Base-by-base conservation (phyloP, 2,329 filamentous ascomycete species). In the Coniochaeta hoffmannii region DNA sequence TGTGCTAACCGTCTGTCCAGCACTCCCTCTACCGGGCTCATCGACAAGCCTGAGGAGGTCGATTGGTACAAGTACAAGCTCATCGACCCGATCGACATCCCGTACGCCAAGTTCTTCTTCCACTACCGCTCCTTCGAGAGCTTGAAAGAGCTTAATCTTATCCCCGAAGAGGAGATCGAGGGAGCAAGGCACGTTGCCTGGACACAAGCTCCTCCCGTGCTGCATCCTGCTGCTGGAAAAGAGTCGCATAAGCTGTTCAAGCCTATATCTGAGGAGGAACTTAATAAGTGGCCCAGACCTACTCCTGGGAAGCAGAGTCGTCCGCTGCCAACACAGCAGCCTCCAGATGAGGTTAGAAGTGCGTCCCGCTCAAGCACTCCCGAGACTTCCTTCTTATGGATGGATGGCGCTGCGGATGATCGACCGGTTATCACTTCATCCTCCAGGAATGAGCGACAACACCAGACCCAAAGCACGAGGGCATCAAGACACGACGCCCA, bases 61-160 rank as follows among this genome's bases (percentile, higher is more conserved):
- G 72, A 66, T 11, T 83, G 73, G 64, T 83, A 78, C 60, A 72
- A 80, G 59, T 85, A 76, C 67, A 65, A 72, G 44, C 68, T 84
- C 3, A 62, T 74, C 22, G 81, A 84, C 55, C 65, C 77, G 0
- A 77, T 72, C 54, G 75, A 82, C 44, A 69, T 65, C 1, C 81
- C 81, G 0, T 83, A 75, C 58, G 75, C 74, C 4, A 74, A 73
- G 0, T 84, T 83, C 57, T 72, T 72, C 26, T 81, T 83, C 58
- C 77, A 84, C 57, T 84, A 84, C 59, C 74, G 80, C 30, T 79
- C 76, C 7, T 77, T 73, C 74, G 68, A 72, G 10, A 75, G 73
- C 54, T 72, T 85, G 11, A 62, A 69, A 8, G 66, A 72, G 31
- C 69, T 82, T 10, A 78, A 77, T 54, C 65, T 84, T 4, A 72